Evolutionary conservation across 805 yeast genomes (phyloP).

Genomic region (Ogataea allantospora): DNA sequence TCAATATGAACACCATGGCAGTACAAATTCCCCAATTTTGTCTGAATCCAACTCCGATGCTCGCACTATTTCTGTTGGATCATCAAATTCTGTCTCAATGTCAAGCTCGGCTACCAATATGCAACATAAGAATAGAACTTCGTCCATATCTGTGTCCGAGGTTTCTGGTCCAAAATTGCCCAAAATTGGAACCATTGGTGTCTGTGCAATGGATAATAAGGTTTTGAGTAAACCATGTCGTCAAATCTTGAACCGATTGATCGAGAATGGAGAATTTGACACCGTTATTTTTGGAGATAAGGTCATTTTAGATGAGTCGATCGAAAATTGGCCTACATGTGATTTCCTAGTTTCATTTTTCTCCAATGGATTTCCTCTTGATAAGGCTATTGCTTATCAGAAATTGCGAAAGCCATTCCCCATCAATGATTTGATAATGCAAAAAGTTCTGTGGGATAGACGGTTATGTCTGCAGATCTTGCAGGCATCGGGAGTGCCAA

Average conservation of each 20-base stretch:
- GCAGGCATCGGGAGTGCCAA: constrained; percentile 80
- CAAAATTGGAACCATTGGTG: constrained; percentile 90
- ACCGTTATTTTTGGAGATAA: constrained; percentile 97
- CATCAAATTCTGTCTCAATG: constrained; percentile 14
- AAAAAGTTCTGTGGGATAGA: constrained; percentile 96
- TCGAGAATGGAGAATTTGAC: constrained; percentile 93
- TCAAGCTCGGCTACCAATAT: constrained; percentile 15
- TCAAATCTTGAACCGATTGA: constrained; percentile 79
- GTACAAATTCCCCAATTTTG: constrained; percentile 1
- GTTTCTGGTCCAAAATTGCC: constrained; percentile 52
- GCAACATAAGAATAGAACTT: constrained; percentile 26
- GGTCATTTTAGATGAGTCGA: constrained; percentile 86
- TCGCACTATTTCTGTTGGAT: constrained; percentile 10
- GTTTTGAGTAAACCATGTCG: constrained; percentile 95
- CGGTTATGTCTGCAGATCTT: constrained; percentile 78
- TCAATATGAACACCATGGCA: constrained; percentile 4
- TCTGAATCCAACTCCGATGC: constrained; percentile 4
- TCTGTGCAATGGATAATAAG: constrained; percentile 98
- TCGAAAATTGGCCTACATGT: constrained; percentile 99
- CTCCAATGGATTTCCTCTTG: constrained; percentile 94
- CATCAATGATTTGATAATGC: constrained; percentile 86
- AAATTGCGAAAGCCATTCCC: constrained; percentile 85
- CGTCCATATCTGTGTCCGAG: constrained; percentile 38
- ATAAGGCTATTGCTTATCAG: constrained; percentile 89
- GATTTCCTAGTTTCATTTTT: constrained; percentile 92